Evolutionary conservation across 2,329 filamentous ascomycete species (phyloP), one percentile per base, ranked within the genome.

Genomic region (Aspergillus proliferans): DNA sequence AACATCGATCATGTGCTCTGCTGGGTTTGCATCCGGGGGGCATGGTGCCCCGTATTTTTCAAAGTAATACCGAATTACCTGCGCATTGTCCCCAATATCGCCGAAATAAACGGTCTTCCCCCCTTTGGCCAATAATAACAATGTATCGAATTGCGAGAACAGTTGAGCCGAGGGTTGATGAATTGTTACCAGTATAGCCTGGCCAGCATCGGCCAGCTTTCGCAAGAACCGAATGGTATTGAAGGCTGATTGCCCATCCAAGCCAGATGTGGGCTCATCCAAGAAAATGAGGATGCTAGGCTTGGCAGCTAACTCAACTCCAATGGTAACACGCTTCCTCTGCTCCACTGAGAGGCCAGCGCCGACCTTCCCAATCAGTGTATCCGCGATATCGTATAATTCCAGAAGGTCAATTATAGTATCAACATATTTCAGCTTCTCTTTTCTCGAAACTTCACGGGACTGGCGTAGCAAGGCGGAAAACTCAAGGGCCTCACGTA

Each of bases 21-120:
- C 81, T 2, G 81, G 76, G 54, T 84, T 84, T 54, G 78, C 79
- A 55, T 67, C 78, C 0, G 79, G 72, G 4, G 84, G 83, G 49
- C 84, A 87, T 3, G 78, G 70, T 0, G 83, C 80, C 3, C 84
- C 85, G 42, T 83, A 76, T 14, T 81, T 74, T 2, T 73, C 76
- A 56, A 88, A 88, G 63, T 88, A 88, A 24, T 83, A 71, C 55
- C 83, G 80, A 2, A 87, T 77, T 7, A 77, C 78, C 7, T 74
- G 70, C 2, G 81, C 83, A 47, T 84, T 82, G 28, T 86, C 76
- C 45, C 85, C 85, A 12, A 87, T 81, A 8, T 68, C 64, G 14
- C 85, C 85, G 48, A 87, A 87, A 64, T 87, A 88, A 55, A 86
- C 84, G 0, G 80, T 84, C 59, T 84, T 84, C n/a, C 83, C 84